phyloP scores from a whole-genome alignment of 106 monocot species.

The Dendrobium officinale region DNA sequence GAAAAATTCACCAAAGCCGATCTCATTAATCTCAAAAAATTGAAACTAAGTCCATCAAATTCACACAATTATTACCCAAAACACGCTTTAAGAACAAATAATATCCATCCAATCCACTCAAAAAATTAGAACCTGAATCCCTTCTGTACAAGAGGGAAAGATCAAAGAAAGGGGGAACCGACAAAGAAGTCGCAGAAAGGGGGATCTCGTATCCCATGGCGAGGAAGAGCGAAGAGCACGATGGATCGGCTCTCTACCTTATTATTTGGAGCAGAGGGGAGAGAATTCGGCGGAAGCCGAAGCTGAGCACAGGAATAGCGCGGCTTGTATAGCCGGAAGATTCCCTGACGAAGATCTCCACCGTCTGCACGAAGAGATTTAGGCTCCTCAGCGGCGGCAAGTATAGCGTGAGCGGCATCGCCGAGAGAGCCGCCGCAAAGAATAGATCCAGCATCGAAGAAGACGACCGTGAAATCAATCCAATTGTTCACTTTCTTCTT shows the following conservation, averaged over 20 bases:
- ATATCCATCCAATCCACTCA: background rate
- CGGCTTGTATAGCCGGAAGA: conserved; percentile 22
- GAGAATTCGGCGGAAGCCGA: conserved; percentile 46
- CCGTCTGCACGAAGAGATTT: conserved; percentile 59
- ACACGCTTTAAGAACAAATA: background rate
- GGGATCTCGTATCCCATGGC: background rate
- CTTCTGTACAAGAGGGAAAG: background rate
- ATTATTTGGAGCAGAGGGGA: conserved; percentile 18
- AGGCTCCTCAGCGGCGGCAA: conserved; percentile 81
- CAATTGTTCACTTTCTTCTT: no score
- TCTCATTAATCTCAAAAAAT: no score
- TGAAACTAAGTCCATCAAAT: no score
- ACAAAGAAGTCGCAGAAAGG: no score
- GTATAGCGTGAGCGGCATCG: conserved; percentile 84
- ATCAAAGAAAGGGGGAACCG: background rate
- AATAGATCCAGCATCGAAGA: conserved; percentile 68
- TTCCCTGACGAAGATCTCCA: conserved; percentile 48
- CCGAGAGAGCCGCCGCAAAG: conserved; percentile 75
- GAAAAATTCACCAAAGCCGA: no score
- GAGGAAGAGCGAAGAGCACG: background rate
- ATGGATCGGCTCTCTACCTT: background rate
- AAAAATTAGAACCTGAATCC: background rate
- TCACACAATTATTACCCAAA: no score
- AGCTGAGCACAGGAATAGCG: conserved; percentile 27
- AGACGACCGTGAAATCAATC: background rate